Percentiles rank a stretch among this genome's conserved stretches.
Conservation (phyloP, 805 yeast species). For the Lipomyces kockii region DNA sequence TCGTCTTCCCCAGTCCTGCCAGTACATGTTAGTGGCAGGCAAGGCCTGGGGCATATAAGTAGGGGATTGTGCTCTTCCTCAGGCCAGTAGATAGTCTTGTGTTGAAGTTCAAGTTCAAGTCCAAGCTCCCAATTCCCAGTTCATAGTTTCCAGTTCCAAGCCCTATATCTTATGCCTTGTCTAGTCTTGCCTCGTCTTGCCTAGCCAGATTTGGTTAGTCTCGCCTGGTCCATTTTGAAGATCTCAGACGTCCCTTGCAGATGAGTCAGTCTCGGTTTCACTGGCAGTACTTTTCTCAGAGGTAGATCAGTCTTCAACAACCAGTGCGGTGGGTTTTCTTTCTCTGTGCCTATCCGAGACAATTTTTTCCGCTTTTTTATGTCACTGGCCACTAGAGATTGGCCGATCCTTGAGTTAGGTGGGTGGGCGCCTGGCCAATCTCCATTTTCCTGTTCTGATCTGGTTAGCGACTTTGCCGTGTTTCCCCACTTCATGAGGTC, state of each 20-base stretch:
- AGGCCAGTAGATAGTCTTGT: neutral
- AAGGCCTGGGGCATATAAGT: neutral
- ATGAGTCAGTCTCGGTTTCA: too few relatives aligned
- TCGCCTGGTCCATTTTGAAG: neutral
- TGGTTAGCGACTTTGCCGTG: neutral
- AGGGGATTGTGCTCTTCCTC: neutral
- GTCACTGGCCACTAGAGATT: slow-evolving; percentile 5
- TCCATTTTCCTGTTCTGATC: neutral
- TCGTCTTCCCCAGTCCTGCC: neutral
- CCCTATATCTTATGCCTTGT: neutral
- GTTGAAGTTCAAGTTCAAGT: neutral
- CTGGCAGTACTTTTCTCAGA: neutral
- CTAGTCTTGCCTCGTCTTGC: neutral
- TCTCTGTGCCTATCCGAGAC: too few relatives aligned
- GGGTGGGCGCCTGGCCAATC: neutral
- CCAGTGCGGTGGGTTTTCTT: neutral
- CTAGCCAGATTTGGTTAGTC: neutral
- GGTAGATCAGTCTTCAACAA: slow-evolving; percentile 1
- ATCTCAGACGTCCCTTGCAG: too few relatives aligned
- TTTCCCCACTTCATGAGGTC: neutral
- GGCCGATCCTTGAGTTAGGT: slow-evolving; percentile 1
- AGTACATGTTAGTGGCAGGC: neutral
- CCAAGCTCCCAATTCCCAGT: neutral
- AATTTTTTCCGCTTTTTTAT: neutral
- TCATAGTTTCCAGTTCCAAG: neutral